Percentiles rank a stretch among this genome's conserved stretches.
phyloP scores from a whole-genome alignment of 371 early-diverging fungal species.

The Apophysomyces variabilis region DNA sequence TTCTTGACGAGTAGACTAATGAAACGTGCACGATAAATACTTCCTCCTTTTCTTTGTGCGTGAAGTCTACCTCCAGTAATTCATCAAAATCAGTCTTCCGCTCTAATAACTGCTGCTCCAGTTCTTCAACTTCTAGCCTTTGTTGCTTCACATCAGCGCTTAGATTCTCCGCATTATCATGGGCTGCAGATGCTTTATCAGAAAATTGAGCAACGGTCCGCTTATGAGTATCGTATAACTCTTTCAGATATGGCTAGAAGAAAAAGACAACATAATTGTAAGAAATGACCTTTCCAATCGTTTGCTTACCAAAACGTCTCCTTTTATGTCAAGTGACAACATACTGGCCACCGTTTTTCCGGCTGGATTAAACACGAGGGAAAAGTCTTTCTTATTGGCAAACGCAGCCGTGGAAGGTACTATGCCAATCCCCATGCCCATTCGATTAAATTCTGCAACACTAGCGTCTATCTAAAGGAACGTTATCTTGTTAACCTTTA shows the following conservation, averaged over 20 bases:
- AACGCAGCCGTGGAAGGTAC: background rate
- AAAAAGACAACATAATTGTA: no score
- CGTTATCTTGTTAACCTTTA: no score
- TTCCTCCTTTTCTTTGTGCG: background rate
- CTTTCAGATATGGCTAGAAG: background rate
- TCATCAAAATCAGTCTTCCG: background rate
- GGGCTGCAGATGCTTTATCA: background rate
- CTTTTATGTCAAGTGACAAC: background rate
- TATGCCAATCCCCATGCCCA: background rate
- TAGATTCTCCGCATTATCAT: background rate
- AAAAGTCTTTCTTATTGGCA: conserved; percentile 2
- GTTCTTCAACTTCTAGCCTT: background rate
- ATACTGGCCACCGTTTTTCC: background rate
- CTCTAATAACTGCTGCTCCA: background rate
- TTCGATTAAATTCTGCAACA: background rate
- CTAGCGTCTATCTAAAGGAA: background rate
- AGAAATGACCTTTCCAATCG: no score
- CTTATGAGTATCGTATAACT: background rate
- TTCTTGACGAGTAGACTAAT: background rate
- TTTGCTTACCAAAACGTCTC: background rate
- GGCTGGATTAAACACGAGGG: background rate
- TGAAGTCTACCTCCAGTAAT: background rate
- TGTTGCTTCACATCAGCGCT: background rate
- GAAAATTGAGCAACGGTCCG: background rate
- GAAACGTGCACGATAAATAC: background rate